These are phyloP conservation scores for Saccharomycopsis synnaedendra DNA, from an alignment of 805 yeast species.

Conservation along the genomic window DNA sequence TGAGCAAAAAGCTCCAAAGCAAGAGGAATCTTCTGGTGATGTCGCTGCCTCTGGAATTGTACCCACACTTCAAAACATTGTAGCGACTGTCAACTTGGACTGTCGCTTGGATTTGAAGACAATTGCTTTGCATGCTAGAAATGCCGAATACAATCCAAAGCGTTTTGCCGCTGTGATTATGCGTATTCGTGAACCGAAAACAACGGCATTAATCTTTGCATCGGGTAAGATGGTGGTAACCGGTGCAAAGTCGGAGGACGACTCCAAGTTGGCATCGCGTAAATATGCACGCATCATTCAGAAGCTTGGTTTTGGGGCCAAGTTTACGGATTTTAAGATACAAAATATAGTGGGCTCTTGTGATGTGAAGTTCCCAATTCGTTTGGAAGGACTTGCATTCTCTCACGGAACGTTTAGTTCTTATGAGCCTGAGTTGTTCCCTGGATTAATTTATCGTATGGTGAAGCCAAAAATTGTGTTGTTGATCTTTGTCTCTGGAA, in stretches of 20 bases:
- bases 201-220: conserved; percentile 95
- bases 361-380: conserved; percentile 95
- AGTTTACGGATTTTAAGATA: conserved; percentile 94
- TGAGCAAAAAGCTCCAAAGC: neutral
- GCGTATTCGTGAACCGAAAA: conserved; percentile 98
- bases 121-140: conserved; percentile 96
- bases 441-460: conserved; percentile 98
- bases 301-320: conserved; percentile 94
- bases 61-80: conserved; percentile 88
- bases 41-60: conserved; percentile 89
- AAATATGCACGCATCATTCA: conserved; percentile 97
- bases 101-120: conserved; percentile 94
- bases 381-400: conserved; percentile 94
- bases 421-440: conserved; percentile 95
- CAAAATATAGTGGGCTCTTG: conserved; percentile 98
- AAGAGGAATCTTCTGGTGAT: conserved; percentile 24
- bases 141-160: conserved; percentile 96
- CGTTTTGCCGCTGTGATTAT: conserved; percentile 99
- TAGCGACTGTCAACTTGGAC: conserved; percentile 94
- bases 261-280: conserved; percentile 94
- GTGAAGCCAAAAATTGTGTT: conserved; percentile 96
- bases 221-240: conserved; percentile 99
- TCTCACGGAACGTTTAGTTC: conserved; percentile 98
- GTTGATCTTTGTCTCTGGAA: conserved; percentile 92
- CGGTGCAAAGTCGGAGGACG: conserved; percentile 98